Percentiles rank a stretch among this genome's conserved stretches.
Conservation (phyloP, 1,284 basidiomycete species). For the Malassezia equina region DNA sequence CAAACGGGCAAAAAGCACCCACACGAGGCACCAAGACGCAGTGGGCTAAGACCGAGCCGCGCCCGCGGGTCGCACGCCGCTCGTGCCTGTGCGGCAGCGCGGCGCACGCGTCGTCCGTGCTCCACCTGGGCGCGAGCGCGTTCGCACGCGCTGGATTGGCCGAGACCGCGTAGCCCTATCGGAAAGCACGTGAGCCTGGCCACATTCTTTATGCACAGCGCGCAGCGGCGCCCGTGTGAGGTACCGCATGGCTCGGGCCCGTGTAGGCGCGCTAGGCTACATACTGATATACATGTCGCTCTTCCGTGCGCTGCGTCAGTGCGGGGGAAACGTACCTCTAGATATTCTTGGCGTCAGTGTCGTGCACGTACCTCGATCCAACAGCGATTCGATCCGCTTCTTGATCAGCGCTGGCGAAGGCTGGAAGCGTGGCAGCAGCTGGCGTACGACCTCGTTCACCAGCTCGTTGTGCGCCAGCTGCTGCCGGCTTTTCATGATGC, state of each 20-base stretch:
- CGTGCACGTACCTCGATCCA: slow-evolving; percentile 55
- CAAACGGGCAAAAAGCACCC: not conserved
- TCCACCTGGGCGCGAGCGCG: not conserved
- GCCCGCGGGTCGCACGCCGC: not conserved
- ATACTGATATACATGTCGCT: slow-evolving; percentile 36
- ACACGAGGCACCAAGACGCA: not conserved
- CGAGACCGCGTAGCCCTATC: not conserved
- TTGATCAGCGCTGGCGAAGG: slow-evolving; percentile 80
- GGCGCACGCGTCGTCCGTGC: not conserved
- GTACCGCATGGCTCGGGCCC: not conserved
- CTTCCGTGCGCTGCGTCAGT: slow-evolving; percentile 17
- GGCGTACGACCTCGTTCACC: slow-evolving; percentile 78
- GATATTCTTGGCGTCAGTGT: slow-evolving; percentile 23
- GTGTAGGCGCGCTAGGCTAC: slow-evolving; percentile 21
- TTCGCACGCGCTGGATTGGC: not conserved
- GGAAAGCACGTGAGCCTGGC: not conserved
- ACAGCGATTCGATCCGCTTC: slow-evolving; percentile 83
- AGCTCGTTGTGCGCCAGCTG: slow-evolving; percentile 78
- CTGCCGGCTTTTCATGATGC: slow-evolving; percentile 95
- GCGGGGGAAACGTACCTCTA: slow-evolving; percentile 25
- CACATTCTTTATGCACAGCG: slow-evolving; percentile 9
- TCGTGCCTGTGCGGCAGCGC: not conserved
- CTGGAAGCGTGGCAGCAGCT: slow-evolving; percentile 71
- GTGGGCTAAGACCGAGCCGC: not conserved
- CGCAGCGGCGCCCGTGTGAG: not conserved